These are phyloP conservation scores for Pseudophaeomoniella oleicola DNA, from an alignment of 2,329 filamentous ascomycete species.

Conservation along the genomic window DNA sequence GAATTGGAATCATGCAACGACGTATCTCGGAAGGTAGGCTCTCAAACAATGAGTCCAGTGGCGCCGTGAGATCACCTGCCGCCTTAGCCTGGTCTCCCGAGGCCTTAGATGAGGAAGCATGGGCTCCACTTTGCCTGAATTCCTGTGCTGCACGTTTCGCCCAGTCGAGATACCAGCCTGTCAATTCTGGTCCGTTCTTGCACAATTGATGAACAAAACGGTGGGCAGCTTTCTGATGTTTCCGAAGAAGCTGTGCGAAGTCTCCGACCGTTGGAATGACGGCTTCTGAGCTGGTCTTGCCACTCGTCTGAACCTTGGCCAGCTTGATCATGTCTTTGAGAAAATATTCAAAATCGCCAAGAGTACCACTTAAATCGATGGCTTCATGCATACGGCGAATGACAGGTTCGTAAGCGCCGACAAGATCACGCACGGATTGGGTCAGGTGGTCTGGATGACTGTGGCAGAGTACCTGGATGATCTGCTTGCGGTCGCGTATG, in stretches of 20 bases:
- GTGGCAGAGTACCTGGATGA: slow-evolving; percentile 52
- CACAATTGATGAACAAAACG: slow-evolving; percentile 57
- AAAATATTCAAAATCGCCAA: slow-evolving; percentile 54
- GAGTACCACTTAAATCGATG: slow-evolving; percentile 54
- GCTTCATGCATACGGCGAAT: slow-evolving; percentile 58
- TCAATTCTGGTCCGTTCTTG: slow-evolving; percentile 52
- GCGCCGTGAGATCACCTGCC: slow-evolving; percentile 27
- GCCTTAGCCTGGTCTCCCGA: slow-evolving; percentile 14
- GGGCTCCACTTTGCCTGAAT: slow-evolving; percentile 28
- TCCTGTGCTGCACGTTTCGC: slow-evolving; percentile 41
- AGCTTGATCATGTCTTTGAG: slow-evolving; percentile 55
- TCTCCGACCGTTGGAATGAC: slow-evolving; percentile 50
- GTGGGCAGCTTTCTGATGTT: slow-evolving; percentile 50
- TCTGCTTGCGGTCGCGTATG: slow-evolving; percentile 57
- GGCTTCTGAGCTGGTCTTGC: slow-evolving; percentile 13
- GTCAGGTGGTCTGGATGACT: slow-evolving; percentile 61
- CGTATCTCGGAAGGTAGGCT: slow-evolving; percentile 34
- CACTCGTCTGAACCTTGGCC: slow-evolving; percentile 20
- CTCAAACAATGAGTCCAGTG: slow-evolving; percentile 26
- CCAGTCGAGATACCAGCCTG: slow-evolving; percentile 46
- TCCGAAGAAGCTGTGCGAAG: slow-evolving; percentile 51
- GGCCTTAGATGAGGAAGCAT: slow-evolving; percentile 10
- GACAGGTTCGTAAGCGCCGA: slow-evolving; percentile 58
- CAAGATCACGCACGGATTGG: slow-evolving; percentile 46
- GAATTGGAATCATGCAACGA: slow-evolving; percentile 29